Percentiles rank a stretch among this genome's conserved stretches.
Conservation (phyloP, 495 filamentous ascomycete species). For the Penicillium simplicissimum region DNA sequence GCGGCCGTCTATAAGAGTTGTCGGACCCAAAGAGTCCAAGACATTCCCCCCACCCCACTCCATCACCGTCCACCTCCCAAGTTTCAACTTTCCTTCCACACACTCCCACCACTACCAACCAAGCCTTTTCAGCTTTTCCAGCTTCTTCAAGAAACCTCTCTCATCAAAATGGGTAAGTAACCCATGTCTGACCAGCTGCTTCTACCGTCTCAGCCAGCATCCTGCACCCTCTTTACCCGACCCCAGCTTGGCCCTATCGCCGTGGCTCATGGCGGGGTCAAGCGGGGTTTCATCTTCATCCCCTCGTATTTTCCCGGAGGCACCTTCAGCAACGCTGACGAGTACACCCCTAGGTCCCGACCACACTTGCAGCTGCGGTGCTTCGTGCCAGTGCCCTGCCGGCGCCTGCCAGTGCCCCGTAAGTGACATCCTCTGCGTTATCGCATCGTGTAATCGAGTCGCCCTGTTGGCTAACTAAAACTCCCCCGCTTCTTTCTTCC, state of each 20-base stretch:
- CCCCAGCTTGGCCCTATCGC: background rate
- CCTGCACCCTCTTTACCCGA: background rate
- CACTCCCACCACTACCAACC: slow-evolving; percentile 7
- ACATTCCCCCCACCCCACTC: background rate
- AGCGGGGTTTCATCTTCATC: slow-evolving; percentile 21
- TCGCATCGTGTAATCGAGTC: background rate
- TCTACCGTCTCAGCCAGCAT: background rate
- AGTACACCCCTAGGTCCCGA: slow-evolving; percentile 30
- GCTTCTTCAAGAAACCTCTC: background rate
- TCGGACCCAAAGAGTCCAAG: background rate
- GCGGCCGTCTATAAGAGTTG: slow-evolving; percentile 21
- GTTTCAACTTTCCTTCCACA: background rate
- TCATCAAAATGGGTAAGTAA: slow-evolving; percentile 31
- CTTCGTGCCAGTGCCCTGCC: slow-evolving; percentile 50
- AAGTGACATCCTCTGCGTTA: slow-evolving; percentile 17
- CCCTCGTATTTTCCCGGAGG: slow-evolving; percentile 14
- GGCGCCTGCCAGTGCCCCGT: slow-evolving; percentile 49
- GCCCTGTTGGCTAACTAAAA: slow-evolving; percentile 13
- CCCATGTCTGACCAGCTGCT: background rate
- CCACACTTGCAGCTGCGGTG: slow-evolving; percentile 48
- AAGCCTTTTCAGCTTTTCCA: background rate
- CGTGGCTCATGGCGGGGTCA: slow-evolving; percentile 27
- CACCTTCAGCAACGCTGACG: slow-evolving; percentile 23
- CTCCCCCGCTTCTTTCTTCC: slow-evolving; percentile 2
- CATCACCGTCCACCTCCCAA: background rate